phyloP scores from a whole-genome alignment of 2,329 filamentous ascomycete genomes.

The Penicillium sp. region DNA sequence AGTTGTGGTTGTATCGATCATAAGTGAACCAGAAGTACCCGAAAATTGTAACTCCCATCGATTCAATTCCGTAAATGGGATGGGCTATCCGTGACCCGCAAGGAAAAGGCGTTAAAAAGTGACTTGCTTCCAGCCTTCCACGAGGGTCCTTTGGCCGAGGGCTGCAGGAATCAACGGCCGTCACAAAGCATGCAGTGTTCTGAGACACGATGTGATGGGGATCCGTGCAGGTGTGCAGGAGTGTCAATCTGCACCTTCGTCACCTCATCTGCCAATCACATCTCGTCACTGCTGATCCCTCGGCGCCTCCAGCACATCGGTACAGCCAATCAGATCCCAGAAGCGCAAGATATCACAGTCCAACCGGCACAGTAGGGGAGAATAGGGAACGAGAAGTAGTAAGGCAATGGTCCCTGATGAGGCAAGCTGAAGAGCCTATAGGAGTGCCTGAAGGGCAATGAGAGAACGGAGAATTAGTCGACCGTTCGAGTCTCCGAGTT shows the following conservation, averaged over 20 bases:
- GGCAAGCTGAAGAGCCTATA: neutral
- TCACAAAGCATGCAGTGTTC: constrained; percentile 13
- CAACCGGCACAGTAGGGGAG: neutral
- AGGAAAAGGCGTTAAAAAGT: constrained; percentile 3
- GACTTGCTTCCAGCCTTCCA: constrained; percentile 5
- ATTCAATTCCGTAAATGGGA: neutral
- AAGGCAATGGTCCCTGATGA: constrained; percentile 1
- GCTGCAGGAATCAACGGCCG: constrained; percentile 18
- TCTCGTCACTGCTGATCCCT: constrained; percentile 27
- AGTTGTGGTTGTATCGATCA: neutral
- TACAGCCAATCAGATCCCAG: constrained; percentile 24
- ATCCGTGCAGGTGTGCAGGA: constrained; percentile 33
- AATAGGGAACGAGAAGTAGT: neutral
- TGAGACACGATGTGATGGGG: constrained; percentile 33
- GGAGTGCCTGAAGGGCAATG: neutral
- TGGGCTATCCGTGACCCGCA: neutral
- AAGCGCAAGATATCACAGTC: constrained; percentile 2
- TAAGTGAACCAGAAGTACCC: neutral
- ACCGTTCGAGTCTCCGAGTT: constrained; percentile 11
- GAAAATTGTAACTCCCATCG: neutral
- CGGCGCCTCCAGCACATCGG: constrained; percentile 29
- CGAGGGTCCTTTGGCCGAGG: constrained; percentile 3
- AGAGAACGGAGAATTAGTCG: constrained; percentile 2
- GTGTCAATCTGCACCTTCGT: constrained; percentile 36
- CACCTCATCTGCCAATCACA: constrained; percentile 34